A percentile compares a stretch with the other conserved stretches of the same genome.
phyloP scores from a whole-genome alignment of 1,284 basidiomycete species.

The Moesziomyces sp. region DNA sequence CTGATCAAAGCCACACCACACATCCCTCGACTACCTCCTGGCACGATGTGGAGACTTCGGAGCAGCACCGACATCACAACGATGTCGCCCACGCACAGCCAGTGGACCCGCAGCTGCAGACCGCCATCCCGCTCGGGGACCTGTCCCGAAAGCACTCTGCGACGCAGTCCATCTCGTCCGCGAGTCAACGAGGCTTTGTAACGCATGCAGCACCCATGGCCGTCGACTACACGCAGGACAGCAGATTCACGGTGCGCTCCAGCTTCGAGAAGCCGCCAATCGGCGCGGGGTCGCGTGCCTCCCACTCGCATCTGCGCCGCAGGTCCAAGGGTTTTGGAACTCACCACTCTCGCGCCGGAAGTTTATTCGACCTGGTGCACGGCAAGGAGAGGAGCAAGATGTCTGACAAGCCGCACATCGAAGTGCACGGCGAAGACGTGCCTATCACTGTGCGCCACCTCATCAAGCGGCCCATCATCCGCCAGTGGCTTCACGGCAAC shows the following conservation, averaged over 20 bases:
- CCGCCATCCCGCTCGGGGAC: constrained; percentile 11
- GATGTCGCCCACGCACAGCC: not conserved
- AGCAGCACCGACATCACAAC: constrained; percentile 18
- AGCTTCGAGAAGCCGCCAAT: constrained; percentile 6
- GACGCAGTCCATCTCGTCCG: not conserved
- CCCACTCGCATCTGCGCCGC: constrained; percentile 16
- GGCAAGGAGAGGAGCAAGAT: constrained; percentile 13
- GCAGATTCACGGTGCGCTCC: constrained; percentile 7
- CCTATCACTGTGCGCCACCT: constrained; percentile 61
- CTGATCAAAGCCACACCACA: not conserved
- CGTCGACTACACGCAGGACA: constrained; percentile 13
- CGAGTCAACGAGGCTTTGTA: constrained; percentile 13
- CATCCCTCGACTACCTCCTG: constrained; percentile 9
- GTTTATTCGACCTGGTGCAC: constrained; percentile 43
- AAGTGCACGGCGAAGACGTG: constrained; percentile 50
- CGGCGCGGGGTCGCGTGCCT: not conserved
- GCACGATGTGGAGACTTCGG: constrained; percentile 38
- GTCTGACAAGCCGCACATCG: constrained; percentile 30
- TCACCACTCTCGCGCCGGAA: constrained; percentile 18
- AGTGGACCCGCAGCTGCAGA: constrained; percentile 11
- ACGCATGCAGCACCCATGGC: constrained; percentile 25
- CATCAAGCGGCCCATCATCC: constrained; percentile 63
- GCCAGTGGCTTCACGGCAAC: constrained; percentile 65
- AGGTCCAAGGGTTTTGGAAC: constrained; percentile 14
- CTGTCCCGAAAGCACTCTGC: constrained; percentile 5